Evolutionary conservation across 2,329 filamentous ascomycete genomes (phyloP), one percentile per base, ranked within the genome.

Genomic region (Aspergillus viridinutans): DNA sequence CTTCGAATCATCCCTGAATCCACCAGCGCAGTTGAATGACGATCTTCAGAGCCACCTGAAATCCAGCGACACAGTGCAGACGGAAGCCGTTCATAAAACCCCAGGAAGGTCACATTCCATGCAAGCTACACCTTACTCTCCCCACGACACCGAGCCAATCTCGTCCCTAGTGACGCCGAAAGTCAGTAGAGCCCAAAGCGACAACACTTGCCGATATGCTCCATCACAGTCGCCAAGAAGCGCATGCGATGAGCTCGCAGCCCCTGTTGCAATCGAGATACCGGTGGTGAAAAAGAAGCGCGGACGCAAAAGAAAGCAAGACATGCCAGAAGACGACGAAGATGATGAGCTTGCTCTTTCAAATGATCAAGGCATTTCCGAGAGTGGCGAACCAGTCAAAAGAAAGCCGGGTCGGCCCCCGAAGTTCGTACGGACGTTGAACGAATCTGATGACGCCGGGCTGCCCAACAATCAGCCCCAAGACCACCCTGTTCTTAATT

Each of bases 61-160:
- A 60, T 42, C 32, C 47, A 20, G 32, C 29, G 49, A 20, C 14
- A 57, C 57, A n/a, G 25, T 57, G 8, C 45, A 52, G 9, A 58
- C 50, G 7, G 57, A 58, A 8, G 28, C n/a, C 14, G 29, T 40
- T 23, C 66, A 56, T 25, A 62, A 60, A 48, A 62, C 47, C 3
- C 45, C 55, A 3, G 58, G 63, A 26, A 62, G 68, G 38, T 65
- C 66, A 21, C 66, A 69, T 48, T 67, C 69, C 4, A 58, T 70
- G 48, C 68, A 69, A 52, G 53, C 57, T 4, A 55, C 62, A 10
- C 52, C 56, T n/a, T 67, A 65, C 50, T 76, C 74, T 3, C 72
- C 72, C 7, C 73, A 74, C 47, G 74, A 76, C 50, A 77, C 75
- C 1, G 69, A 75, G 47, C 74, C 73, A 23, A 65, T 75, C 35